Evolutionary conservation across 1,139 yeast species (phyloP).

Genomic region (Arxiozyma slooffiae): DNA sequence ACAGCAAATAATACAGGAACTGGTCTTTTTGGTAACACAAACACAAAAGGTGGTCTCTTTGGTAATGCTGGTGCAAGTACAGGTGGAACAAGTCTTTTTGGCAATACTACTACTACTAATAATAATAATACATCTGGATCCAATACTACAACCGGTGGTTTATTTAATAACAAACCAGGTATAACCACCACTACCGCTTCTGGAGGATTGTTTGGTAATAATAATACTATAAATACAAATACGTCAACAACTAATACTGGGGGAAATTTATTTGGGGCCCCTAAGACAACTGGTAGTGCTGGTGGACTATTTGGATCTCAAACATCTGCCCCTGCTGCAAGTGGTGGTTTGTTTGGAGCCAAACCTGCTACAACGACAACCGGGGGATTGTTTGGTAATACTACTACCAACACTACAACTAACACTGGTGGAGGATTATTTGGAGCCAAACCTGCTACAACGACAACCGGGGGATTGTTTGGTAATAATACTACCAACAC

Average conservation of each 20-base stretch:
- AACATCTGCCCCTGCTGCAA: conserved; percentile 5
- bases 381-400: conserved; percentile 7
- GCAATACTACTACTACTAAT: conserved; percentile 2
- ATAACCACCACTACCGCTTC: conserved; percentile 10
- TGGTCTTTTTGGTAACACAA: conserved; percentile 1
- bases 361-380: conserved; percentile 12
- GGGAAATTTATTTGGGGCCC: conserved; percentile 23
- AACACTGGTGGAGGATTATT: conserved; percentile 22
- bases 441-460: conserved; percentile 18
- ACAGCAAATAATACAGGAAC: conserved; percentile 1
- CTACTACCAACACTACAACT: conserved; percentile 4
- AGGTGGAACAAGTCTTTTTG: conserved; percentile 4
- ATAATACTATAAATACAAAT: conserved; percentile 7
- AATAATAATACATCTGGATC: conserved; percentile 5
- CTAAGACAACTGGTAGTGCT: conserved; percentile 12
- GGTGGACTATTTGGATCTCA: conserved; percentile 7
- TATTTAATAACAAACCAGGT: conserved; percentile 29
- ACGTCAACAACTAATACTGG: conserved; percentile 8
- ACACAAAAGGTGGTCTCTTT: conserved; percentile 2
- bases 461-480: conserved; percentile 6
- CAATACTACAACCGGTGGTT: conserved; percentile 29
- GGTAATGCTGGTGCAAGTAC: conserved; percentile 5
- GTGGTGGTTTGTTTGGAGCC: conserved; percentile 30
- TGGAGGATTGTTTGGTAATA: conserved; percentile 30
- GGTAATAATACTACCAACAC: conserved; percentile 4